phyloP scores from a whole-genome alignment of 2,329 filamentous ascomycete species.

The Iodosphaeria phyllophila region DNA sequence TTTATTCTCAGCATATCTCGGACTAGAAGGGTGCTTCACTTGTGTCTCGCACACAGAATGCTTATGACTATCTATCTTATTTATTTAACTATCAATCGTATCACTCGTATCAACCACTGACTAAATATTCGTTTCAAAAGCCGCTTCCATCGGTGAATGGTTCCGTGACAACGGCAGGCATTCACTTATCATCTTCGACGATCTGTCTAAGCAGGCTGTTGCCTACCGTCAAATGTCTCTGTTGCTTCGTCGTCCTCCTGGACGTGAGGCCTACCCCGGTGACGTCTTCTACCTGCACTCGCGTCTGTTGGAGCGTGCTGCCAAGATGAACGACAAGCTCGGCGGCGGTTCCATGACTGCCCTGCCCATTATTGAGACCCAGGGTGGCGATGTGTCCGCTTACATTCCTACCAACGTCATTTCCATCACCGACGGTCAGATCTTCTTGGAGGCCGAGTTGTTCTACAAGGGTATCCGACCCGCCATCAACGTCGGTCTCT shows the following conservation, averaged over 20 bases:
- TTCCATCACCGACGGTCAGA: slow-evolving; percentile 98
- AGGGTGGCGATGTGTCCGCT: slow-evolving; percentile 98
- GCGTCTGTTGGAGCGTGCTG: slow-evolving; percentile 95
- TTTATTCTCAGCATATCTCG: slow-evolving; percentile 1
- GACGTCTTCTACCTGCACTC: slow-evolving; percentile 99
- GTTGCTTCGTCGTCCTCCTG: slow-evolving; percentile 88
- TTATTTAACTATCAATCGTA: too few species aligned
- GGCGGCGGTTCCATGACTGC: slow-evolving; percentile 94
- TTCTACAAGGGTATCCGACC: slow-evolving; percentile 99
- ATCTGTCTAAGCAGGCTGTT: slow-evolving; percentile 94
- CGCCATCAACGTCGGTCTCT: slow-evolving; percentile 99
- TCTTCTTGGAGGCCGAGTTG: slow-evolving; percentile 97
- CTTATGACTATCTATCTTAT: slow-evolving; percentile 1
- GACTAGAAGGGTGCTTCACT: too few species aligned
- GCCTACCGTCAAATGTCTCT: slow-evolving; percentile 99
- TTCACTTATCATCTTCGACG: slow-evolving; percentile 79
- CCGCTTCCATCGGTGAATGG: slow-evolving; percentile 39
- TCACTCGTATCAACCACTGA: slow-evolving; percentile 1
- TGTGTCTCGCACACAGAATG: too few species aligned
- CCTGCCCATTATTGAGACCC: slow-evolving; percentile 95
- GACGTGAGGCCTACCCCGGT: slow-evolving; percentile 98
- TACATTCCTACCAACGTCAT: slow-evolving; percentile 99
- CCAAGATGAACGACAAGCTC: slow-evolving; percentile 95
- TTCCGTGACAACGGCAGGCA: slow-evolving; percentile 81
- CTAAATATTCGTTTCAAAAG: slow-evolving; percentile 1